Evolutionary conservation across 2,329 filamentous ascomycete genomes (phyloP).

Genomic region (Chrysoporthe puriensis): DNA sequence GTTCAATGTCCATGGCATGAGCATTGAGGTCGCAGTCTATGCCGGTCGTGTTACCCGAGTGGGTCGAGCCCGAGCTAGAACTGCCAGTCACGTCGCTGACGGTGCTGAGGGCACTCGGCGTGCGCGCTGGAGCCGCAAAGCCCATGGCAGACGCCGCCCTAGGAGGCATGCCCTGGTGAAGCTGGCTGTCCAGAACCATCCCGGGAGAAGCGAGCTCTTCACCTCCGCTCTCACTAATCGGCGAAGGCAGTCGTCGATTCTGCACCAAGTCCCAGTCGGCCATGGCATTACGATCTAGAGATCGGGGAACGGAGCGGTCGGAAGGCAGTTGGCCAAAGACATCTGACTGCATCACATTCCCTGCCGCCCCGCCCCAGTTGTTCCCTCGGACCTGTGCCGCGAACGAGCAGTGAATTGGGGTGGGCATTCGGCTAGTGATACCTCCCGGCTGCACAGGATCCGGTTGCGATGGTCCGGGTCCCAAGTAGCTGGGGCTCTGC

Average conservation of each 20-base stretch:
- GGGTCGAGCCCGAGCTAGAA: conserved; percentile 7
- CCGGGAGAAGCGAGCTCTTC: conserved; percentile 49
- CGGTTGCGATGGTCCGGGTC: conserved; percentile 38
- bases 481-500: conserved; percentile 32
- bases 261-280: conserved; percentile 57
- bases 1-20: conserved; percentile 41
- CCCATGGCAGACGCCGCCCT: conserved; percentile 40
- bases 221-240: conserved; percentile 59
- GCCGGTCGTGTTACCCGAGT: conserved; percentile 23
- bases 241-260: conserved; percentile 59
- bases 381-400: conserved; percentile 59
- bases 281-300: conserved; percentile 43
- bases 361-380: conserved; percentile 47
- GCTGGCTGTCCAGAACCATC: conserved; percentile 45
- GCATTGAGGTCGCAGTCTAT: conserved; percentile 19
- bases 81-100: conserved; percentile 27
- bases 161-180: conserved; percentile 40
- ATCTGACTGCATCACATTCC: conserved; percentile 39
- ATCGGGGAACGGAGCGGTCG: conserved; percentile 53
- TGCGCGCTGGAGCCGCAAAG: conserved; percentile 34
- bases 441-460: conserved; percentile 37
- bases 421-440: conserved; percentile 56
- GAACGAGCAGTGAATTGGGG: conserved; percentile 63
- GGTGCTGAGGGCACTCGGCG: conserved; percentile 34
- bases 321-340: conserved; percentile 44